Evolutionary conservation across 805 yeast genomes (phyloP).

Genomic region (Lipomyces mesembrius): DNA sequence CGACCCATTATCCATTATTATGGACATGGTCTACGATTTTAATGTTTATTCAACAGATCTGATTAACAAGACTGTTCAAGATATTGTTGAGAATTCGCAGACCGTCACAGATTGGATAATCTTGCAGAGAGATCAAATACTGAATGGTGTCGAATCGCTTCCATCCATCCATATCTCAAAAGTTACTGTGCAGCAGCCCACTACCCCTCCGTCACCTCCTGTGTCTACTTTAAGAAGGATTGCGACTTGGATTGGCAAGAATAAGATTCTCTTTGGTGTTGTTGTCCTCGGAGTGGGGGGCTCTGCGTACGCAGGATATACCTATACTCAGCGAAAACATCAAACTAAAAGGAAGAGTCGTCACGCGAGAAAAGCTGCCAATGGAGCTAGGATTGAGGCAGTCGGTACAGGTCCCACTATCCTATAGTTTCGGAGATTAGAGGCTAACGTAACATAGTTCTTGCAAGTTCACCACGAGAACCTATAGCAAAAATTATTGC

Average conservation of each 20-base stretch:
- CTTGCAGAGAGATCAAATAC: conserved; percentile 21
- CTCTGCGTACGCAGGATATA: conserved; percentile 22
- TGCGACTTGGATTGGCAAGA: conserved; percentile 24
- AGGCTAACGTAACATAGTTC: conserved; percentile 43
- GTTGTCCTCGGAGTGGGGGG: conserved; percentile 30
- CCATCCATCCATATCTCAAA: conserved; percentile 19
- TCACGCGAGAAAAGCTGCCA: conserved; percentile 63
- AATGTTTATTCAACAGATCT: conserved; percentile 27
- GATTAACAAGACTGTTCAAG: conserved; percentile 23
- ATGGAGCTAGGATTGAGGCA: conserved; percentile 78
- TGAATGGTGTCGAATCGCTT: conserved; percentile 18
- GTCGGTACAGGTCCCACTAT: conserved; percentile 44
- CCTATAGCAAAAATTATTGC: conserved; percentile 72
- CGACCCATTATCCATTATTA: conserved; percentile 33
- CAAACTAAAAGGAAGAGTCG: conserved; percentile 46
- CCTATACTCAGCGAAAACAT: conserved; percentile 11
- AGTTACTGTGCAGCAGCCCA: conserved; percentile 8
- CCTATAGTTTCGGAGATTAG: neutral
- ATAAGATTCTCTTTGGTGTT: conserved; percentile 29
- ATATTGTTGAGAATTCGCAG: conserved; percentile 20
- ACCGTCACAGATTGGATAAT: conserved; percentile 26
- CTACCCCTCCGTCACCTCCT: conserved; percentile 20
- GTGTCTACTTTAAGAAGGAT: conserved; percentile 2
- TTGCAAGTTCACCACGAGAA: conserved; percentile 78
- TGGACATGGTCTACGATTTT: conserved; percentile 29